Conservation (phyloP, 495 filamentous ascomycete species). For the Lasiosphaeriaceae sp. region DNA sequence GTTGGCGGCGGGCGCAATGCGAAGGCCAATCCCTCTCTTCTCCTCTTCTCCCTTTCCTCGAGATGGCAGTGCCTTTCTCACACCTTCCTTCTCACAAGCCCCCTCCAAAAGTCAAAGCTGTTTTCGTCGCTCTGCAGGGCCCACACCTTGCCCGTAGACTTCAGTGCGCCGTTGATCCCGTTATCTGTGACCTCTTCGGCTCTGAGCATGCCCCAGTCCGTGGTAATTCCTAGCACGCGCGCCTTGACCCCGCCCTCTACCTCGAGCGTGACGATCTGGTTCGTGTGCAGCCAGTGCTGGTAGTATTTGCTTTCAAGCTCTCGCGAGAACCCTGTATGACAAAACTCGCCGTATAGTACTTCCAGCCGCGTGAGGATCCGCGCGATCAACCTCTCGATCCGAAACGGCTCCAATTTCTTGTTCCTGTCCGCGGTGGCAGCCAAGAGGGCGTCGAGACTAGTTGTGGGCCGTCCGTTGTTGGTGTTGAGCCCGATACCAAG, state of each 20-base stretch:
- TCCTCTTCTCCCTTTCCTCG: not conserved
- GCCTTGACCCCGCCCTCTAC: conserved; percentile 73
- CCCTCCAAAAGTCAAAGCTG: conserved; percentile 96
- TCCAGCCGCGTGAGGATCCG: conserved; percentile 79
- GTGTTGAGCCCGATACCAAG: conserved; percentile 88
- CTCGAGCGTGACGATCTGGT: conserved; percentile 87
- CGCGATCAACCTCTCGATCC: conserved; percentile 78
- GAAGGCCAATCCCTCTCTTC: not conserved
- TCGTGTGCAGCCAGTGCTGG: conserved; percentile 79
- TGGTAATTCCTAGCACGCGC: conserved; percentile 83
- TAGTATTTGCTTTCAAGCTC: conserved; percentile 79
- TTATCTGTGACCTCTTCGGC: conserved; percentile 76
- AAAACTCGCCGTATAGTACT: conserved; percentile 69
- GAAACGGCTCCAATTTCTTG: conserved; percentile 43
- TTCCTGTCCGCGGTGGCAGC: conserved; percentile 29
- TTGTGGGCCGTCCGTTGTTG: conserved; percentile 81
- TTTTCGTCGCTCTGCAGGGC: conserved; percentile 94
- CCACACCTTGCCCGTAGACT: conserved; percentile 71
- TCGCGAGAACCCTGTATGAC: conserved; percentile 63
- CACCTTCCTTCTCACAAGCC: conserved; percentile 78
- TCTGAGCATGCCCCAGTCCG: conserved; percentile 79
- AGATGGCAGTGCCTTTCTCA: conserved; percentile 23
- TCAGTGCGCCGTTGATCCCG: conserved; percentile 39
- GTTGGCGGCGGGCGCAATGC: too few species aligned
- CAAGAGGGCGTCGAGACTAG: conserved; percentile 72